phyloP scores from a whole-genome alignment of 768 basidiomycete genomes.

The Psilocybe subaeruginosa region DNA sequence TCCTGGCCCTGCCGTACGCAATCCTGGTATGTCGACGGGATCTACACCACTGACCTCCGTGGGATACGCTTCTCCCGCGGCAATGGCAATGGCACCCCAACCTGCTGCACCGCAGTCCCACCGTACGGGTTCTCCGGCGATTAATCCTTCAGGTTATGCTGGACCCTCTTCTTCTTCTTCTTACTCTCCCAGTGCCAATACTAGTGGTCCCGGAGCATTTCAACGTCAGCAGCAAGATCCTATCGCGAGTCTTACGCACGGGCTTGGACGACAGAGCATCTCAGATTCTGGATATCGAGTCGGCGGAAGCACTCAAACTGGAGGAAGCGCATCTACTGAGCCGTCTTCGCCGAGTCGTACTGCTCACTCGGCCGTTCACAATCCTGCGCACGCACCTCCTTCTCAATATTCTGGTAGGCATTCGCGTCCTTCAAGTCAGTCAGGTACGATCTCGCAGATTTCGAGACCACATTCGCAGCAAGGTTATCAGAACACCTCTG shows the following conservation, averaged over 20 bases:
- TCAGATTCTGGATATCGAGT: constrained; percentile 19
- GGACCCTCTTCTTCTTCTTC: not conserved
- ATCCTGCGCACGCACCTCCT: not conserved
- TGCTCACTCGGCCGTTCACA: constrained; percentile 28
- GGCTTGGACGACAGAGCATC: constrained; percentile 41
- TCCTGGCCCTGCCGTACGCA: not conserved
- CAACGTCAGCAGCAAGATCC: constrained; percentile 24
- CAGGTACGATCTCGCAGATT: not conserved
- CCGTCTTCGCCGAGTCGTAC: constrained; percentile 39
- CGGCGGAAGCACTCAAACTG: not conserved
- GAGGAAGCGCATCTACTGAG: not conserved
- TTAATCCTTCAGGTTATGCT: not conserved
- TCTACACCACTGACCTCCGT: not conserved
- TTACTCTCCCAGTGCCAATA: not conserved
- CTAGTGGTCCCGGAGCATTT: not conserved
- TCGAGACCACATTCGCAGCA: constrained; percentile 19
- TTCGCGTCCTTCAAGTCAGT: constrained; percentile 1
- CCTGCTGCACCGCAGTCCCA: not conserved
- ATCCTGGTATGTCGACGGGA: not conserved
- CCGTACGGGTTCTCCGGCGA: not conserved
- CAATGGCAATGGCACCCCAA: not conserved
- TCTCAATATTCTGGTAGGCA: constrained; percentile 5
- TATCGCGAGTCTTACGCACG: constrained; percentile 35
- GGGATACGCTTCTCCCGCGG: not conserved
- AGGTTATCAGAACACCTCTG: not conserved